phyloP scores from a whole-genome alignment of 345 rosid genomes.

The Euphorbia tirucalli region DNA sequence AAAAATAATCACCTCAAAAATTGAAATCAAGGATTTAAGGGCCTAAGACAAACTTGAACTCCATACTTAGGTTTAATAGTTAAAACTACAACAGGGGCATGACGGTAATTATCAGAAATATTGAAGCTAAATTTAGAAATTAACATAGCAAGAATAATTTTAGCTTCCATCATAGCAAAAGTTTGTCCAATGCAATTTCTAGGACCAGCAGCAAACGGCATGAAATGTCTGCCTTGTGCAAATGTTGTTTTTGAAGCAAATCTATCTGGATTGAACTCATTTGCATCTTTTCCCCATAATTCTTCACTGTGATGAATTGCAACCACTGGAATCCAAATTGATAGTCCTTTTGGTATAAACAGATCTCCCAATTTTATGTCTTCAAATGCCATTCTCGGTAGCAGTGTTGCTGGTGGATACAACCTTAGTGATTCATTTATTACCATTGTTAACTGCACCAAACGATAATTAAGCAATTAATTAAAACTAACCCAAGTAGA shows the following conservation, averaged over 20 bases:
- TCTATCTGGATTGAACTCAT: constrained; percentile 80
- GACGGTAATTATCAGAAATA: constrained; percentile 57
- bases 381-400: constrained; percentile 92
- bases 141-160: constrained; percentile 64
- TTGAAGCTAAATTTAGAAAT: constrained; percentile 55
- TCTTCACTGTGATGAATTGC: constrained; percentile 87
- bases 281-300: constrained; percentile 86
- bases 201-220: constrained; percentile 83
- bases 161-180: constrained; percentile 86
- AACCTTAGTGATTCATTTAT: constrained; percentile 85
- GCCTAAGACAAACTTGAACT: constrained; percentile 59
- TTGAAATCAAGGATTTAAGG: constrained; percentile 24
- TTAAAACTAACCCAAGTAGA: neutral
- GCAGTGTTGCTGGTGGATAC: constrained; percentile 84
- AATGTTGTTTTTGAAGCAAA: constrained; percentile 48
- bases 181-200: constrained; percentile 74
- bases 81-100: constrained; percentile 69
- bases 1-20: constrained; percentile 4
- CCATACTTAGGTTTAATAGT: constrained; percentile 79
- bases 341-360: constrained; percentile 77
- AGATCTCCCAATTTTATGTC: constrained; percentile 79
- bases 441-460: constrained; percentile 71
- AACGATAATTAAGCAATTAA: too few species aligned
- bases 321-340: constrained; percentile 91
- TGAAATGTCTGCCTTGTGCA: constrained; percentile 54